Conservation (phyloP, 345 rosid species). For the Salix suchowensis region DNA sequence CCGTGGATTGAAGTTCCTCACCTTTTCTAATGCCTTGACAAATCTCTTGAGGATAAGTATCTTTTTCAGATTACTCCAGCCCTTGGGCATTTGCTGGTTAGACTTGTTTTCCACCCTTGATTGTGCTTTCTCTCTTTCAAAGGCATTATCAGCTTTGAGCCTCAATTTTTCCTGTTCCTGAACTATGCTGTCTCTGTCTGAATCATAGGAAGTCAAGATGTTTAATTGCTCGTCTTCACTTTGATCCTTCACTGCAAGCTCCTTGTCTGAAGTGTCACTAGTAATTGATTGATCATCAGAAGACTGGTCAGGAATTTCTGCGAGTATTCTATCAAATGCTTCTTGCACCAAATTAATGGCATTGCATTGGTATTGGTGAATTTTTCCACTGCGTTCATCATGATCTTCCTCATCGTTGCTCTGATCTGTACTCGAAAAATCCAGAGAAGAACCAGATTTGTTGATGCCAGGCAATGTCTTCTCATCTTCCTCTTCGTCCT, state of each 20-base stretch:
- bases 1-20: slow-evolving; percentile 46
- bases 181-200: slow-evolving; percentile 1
- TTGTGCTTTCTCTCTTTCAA: slow-evolving; percentile 28
- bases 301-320: slow-evolving; percentile 59
- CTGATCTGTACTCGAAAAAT: slow-evolving; percentile 11
- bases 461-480: slow-evolving; percentile 1
- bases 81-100: slow-evolving; percentile 43
- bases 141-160: slow-evolving; percentile 6
- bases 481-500: slow-evolving; percentile 26
- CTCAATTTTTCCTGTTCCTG: slow-evolving; percentile 14
- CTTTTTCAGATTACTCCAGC: slow-evolving; percentile 84
- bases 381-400: slow-evolving; percentile 26
- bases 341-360: slow-evolving; percentile 69
- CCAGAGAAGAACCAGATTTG: slow-evolving; percentile 16
- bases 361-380: slow-evolving; percentile 40
- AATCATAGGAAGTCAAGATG: slow-evolving; percentile 24
- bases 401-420: slow-evolving; percentile 24
- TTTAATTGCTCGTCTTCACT: slow-evolving; percentile 26
- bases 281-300: slow-evolving; percentile 49
- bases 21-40: slow-evolving; percentile 68
- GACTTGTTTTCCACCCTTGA: slow-evolving; percentile 27
- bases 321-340: slow-evolving; percentile 76
- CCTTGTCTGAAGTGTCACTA: slow-evolving; percentile 39
- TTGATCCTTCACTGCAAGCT: slow-evolving; percentile 22
- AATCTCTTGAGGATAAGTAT: slow-evolving; percentile 66